phyloP scores from a whole-genome alignment of 139 green algal genomes.

The Picochlorum sp. region DNA sequence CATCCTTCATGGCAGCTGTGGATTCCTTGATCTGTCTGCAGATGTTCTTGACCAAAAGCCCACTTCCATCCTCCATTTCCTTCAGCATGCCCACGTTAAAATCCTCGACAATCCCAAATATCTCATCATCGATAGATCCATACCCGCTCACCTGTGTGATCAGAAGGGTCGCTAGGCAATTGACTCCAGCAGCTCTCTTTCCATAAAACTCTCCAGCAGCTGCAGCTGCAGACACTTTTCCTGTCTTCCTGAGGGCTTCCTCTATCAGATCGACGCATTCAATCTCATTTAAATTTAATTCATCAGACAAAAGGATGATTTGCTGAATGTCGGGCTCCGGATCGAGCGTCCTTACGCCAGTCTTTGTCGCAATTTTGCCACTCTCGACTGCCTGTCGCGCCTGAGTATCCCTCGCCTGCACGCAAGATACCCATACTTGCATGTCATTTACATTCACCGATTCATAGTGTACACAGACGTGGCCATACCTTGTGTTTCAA shows the following conservation, averaged over 20 bases:
- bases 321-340: conserved; percentile 49
- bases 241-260: conserved; percentile 35
- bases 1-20: conserved; percentile 16
- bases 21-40: conserved; percentile 31
- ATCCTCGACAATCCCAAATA: conserved; percentile 7
- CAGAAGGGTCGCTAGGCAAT: conserved; percentile 42
- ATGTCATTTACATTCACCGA: neutral
- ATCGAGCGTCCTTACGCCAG: conserved; percentile 48
- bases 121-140: neutral
- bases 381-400: conserved; percentile 36
- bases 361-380: conserved; percentile 28
- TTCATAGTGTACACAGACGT: neutral
- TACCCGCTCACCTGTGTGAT: conserved; percentile 15
- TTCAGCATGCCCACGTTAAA: conserved; percentile 40
- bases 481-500: conserved; percentile 47
- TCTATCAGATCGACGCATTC: conserved; percentile 48
- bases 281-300: conserved; percentile 59
- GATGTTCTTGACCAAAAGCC: conserved; percentile 35
- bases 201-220: conserved; percentile 49
- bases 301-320: conserved; percentile 50
- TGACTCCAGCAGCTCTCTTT: conserved; percentile 41
- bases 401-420: conserved; percentile 41
- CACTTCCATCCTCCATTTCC: conserved; percentile 7
- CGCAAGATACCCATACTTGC: neutral
- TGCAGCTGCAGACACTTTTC: conserved; percentile 36